Conservation (phyloP, 2,329 filamentous ascomycete genomes). For the Beauveria rudraprayagi region DNA sequence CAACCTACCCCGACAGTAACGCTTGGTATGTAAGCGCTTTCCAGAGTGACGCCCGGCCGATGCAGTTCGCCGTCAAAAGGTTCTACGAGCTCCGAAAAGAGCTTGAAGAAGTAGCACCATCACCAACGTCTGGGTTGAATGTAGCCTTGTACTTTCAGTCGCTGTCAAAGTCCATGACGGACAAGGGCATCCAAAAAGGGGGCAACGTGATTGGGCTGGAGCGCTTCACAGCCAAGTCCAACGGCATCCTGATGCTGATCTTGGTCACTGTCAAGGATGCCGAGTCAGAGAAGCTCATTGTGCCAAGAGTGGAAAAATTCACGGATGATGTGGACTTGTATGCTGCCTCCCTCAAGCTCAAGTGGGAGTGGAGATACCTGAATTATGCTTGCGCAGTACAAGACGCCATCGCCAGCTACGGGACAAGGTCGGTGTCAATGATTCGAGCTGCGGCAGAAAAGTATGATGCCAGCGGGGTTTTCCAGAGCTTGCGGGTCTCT, state of each 20-base stretch:
- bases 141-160: constrained; percentile 25
- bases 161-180: constrained; percentile 22
- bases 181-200: constrained; percentile 23
- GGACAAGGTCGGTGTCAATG: neutral
- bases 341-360: constrained; percentile 18
- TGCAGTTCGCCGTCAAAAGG: too few species aligned
- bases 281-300: constrained; percentile 25
- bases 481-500: neutral
- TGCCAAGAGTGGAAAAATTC: constrained; percentile 27
- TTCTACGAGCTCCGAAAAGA: neutral
- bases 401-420: neutral
- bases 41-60: too few species aligned
- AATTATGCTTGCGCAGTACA: neutral
- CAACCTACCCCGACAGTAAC: too few species aligned
- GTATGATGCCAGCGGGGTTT: neutral
- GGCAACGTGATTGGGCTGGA: constrained; percentile 28
- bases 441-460: neutral
- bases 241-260: constrained; percentile 26
- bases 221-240: constrained; percentile 18
- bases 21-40: too few species aligned
- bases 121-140: neutral
- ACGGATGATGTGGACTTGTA: constrained; percentile 23
- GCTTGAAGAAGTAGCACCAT: constrained; percentile 19
- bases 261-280: constrained; percentile 24
- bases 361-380: constrained; percentile 14